Evolutionary conservation across 192 early-diverging fungal species (phyloP), one percentile per base, ranked within the genome.

Genomic region (Backusella tarrabulga): DNA sequence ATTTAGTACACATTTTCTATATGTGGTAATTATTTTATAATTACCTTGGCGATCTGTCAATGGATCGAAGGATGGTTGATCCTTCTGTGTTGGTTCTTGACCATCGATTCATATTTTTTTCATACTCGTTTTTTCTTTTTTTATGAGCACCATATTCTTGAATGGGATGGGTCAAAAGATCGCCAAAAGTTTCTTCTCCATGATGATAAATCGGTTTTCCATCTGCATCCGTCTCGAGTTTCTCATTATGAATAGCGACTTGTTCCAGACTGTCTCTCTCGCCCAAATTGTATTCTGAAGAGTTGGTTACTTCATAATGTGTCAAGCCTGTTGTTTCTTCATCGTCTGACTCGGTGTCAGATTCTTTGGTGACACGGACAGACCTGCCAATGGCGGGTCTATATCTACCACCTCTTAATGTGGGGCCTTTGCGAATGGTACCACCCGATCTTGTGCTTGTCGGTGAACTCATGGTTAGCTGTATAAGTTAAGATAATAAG

Each of bases 111-210:
- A 70, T 4, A 0, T 66, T 35, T 40, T 74, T 75, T 26, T 74
- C 70, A 34, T 74, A 77, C 17, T 77, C 73, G 6, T 19, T 23
- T 69, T 60, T 67, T 3, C 80, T 67, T 6, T 71, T 34, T 14
- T 63, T 54, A 52, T 81, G 81, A 14, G 74, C 77, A 23, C 68
- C 23, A 21, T 71, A 68, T 50, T 82, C 34, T 50, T 82, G 50
- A 6, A 78, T 52, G 36, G 81, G 81, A 42, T 82, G 77, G 52
- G 56, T 23, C 5, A 82, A 56, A 1, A 79, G 34, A 41, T 82
- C 77, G 15, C 74, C 77, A 70, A 76, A 77, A 12, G 81, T 83
- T 19, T 83, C 77, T 21, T 78, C 67, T 19, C 72, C 72, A 67
- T 81, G 80, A 17, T 77, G 68, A 71, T 77, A 81, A 1, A 41